Evolutionary conservation across 345 rosid species (phyloP).

Genomic region (Citrus medica): DNA sequence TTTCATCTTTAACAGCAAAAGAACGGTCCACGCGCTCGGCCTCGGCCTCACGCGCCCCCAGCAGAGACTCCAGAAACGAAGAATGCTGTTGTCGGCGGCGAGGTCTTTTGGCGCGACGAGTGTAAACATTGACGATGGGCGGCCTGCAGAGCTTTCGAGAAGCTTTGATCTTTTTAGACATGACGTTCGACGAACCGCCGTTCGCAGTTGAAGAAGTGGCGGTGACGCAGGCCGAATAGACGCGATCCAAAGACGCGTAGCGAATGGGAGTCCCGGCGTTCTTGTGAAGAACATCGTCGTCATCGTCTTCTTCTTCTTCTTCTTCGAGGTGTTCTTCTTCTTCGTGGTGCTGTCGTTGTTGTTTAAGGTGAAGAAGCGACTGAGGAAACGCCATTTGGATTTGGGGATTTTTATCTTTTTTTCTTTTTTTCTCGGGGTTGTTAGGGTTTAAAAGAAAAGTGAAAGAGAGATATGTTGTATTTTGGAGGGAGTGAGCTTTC

Average conservation of each 20-base stretch:
- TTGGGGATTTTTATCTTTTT: too few relatives aligned
- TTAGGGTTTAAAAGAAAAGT: neutral
- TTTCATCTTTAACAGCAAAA: slow-evolving; percentile 30
- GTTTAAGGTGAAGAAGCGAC: neutral
- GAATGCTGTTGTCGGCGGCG: neutral
- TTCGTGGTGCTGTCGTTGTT: neutral
- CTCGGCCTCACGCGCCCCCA: neutral
- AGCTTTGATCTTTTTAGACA: slow-evolving; percentile 73
- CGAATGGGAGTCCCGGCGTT: slow-evolving; percentile 41
- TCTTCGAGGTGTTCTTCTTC: neutral
- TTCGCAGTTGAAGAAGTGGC: slow-evolving; percentile 19
- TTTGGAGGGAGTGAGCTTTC: too few relatives aligned
- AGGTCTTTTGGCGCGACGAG: slow-evolving; percentile 49
- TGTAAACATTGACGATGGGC: slow-evolving; percentile 55
- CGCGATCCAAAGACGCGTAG: slow-evolving; percentile 71
- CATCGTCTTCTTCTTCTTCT: slow-evolving; percentile 26
- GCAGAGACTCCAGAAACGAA: slow-evolving; percentile 33
- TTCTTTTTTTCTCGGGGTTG: neutral
- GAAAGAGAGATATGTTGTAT: neutral
- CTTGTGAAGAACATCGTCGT: slow-evolving; percentile 13
- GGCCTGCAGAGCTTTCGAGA: slow-evolving; percentile 50
- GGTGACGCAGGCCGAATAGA: slow-evolving; percentile 52
- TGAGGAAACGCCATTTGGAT: neutral
- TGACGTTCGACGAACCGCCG: slow-evolving; percentile 50
- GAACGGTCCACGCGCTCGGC: neutral